A percentile compares a stretch with the other conserved stretches of the same genome.
Evolutionary conservation across 208 protist genomes (phyloP).

Genomic region (Trypanosomatidae sp.): DNA sequence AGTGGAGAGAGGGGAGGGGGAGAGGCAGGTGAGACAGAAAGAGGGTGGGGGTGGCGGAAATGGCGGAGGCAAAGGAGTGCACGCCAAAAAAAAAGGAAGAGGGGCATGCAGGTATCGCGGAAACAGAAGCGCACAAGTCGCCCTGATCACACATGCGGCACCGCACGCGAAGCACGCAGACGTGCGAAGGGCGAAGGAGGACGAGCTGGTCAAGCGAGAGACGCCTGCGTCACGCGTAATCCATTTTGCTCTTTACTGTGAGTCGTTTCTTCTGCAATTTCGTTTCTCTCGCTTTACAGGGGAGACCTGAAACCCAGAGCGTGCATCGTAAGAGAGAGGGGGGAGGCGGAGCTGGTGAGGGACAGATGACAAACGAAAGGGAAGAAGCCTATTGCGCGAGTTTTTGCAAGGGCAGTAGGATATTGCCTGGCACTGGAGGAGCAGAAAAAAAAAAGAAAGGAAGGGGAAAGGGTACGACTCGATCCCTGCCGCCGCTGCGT

Average conservation of each 20-base stretch:
- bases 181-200: not conserved
- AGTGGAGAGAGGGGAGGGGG: not conserved
- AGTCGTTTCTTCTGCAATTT: not conserved
- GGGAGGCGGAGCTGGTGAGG: not conserved
- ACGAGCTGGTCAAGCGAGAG: not conserved
- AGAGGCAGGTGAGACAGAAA: not conserved
- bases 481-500: not conserved
- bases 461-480: not conserved
- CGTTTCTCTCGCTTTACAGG: not conserved
- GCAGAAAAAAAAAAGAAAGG: not conserved
- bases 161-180: not conserved
- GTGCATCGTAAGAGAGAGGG: not conserved
- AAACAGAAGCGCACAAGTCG: not conserved
- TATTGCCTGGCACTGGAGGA: not conserved
- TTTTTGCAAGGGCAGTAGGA: too few relatives aligned
- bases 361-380: too few relatives aligned
- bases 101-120: not conserved
- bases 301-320: not conserved
- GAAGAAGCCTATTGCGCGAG: too few relatives aligned
- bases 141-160: not conserved
- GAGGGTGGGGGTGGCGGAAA: not conserved
- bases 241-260: too few relatives aligned
- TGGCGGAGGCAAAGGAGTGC: not conserved
- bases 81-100: constrained; percentile 7
- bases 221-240: too few relatives aligned